These are phyloP conservation scores for Ceratocystiopsis brevicomis DNA, from an alignment of 2,329 filamentous ascomycete species.

Conservation along the genomic window DNA sequence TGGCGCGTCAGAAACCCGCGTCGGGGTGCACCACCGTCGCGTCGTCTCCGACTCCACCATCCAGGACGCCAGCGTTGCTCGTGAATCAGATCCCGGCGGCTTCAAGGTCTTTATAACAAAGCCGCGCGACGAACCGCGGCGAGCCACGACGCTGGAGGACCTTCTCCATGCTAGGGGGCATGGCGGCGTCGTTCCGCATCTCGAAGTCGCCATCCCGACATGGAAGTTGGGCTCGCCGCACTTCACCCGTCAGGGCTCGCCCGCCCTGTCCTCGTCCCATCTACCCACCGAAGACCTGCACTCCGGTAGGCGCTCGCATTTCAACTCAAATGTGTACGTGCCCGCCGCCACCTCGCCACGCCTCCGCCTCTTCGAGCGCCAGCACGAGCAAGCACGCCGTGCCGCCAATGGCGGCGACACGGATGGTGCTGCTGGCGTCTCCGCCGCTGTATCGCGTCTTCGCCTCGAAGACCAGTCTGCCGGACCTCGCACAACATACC, in stretches of 20 bases:
- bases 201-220: constrained; percentile 64
- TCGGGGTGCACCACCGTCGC: constrained; percentile 28
- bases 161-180: constrained; percentile 16
- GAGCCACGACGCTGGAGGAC: constrained; percentile 45
- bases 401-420: not conserved
- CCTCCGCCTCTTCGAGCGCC: constrained; percentile 1
- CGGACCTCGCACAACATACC: constrained; percentile 15
- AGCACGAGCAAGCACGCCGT: not conserved
- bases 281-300: constrained; percentile 54
- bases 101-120: constrained; percentile 70
- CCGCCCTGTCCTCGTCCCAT: constrained; percentile 64
- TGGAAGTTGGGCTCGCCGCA: constrained; percentile 68
- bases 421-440: no score
- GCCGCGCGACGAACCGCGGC: constrained; percentile 34
- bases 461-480: constrained; percentile 11
- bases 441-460: constrained; percentile 3
- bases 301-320: constrained; percentile 31
- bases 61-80: constrained; percentile 38
- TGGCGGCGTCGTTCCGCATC: constrained; percentile 27
- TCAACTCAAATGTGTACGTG: constrained; percentile 7
- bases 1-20: not conserved
- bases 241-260: constrained; percentile 59
- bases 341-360: constrained; percentile 8
- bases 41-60: constrained; percentile 62
- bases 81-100: constrained; percentile 42